Base-by-base conservation (phyloP, 1,284 basidiomycete species). In the Coriolopsis trogii region DNA sequence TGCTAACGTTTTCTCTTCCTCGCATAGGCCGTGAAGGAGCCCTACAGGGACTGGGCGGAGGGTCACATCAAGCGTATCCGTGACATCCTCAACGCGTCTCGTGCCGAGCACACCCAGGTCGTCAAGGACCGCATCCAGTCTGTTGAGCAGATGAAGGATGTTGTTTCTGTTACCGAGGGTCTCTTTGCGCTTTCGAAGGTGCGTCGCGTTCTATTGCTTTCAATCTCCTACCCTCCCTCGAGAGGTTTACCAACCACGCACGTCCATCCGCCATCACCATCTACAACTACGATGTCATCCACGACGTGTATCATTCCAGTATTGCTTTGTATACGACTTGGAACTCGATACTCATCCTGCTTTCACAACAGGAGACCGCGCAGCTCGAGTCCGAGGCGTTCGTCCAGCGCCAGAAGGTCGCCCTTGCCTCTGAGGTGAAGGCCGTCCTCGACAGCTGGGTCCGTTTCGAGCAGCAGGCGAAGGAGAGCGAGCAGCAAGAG, bases 361-460 rank as follows among this genome's bases (percentile, higher is more conserved):
- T 46, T 13, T 0, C 9, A 15, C 12, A 15, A 43, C 60, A 93
- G 91, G 94, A 98, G 73, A 98, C 95, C 58, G 95, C 95, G 53
- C 74, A 87, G 66, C 80, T 96, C 64, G 96, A 99, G 77, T 81
- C 90, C 63, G 87, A 93, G 67, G 88, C 91, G 54, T 99, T 98
- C 66, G 85, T 91, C 56, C 89, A 95, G 69, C 82, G 85, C 67
- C 96, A 99, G 79, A 91, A 93, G 75, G 87, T 90, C 60, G 85
- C 83, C 43, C 77, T 98, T 64, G 88, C 95, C 31, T 62, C 88
- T 44, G 97, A 99, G 78, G 80, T 98, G 71, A 99, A 98, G 80
- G 65, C 87, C 31, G 95, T 99, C 31, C 85, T 99, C 54, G 97
- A 99, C 81, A 92, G 90, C 70, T 98, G 96, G 95, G 95, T 96